phyloP scores from a whole-genome alignment of 495 filamentous ascomycete species.

The Trichocladium antarcticum region DNA sequence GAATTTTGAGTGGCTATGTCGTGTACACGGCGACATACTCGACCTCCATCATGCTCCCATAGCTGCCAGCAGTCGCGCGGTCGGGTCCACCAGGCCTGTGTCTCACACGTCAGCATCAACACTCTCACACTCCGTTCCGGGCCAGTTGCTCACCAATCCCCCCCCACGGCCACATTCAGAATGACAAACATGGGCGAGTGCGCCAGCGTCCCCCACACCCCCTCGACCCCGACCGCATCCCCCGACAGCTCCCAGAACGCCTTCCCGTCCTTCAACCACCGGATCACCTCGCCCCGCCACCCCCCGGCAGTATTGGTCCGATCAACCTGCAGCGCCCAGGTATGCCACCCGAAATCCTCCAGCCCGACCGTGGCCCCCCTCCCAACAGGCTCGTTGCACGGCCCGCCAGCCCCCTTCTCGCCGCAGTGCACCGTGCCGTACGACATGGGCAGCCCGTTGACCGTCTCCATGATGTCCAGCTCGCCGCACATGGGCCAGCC shows the following conservation, averaged over 20 bases:
- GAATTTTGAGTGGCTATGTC: too few species aligned
- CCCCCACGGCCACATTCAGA: constrained; percentile 43
- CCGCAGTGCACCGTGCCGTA: constrained; percentile 44
- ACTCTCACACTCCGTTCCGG: neutral
- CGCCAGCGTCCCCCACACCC: constrained; percentile 36
- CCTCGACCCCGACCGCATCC: constrained; percentile 31
- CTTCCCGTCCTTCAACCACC: constrained; percentile 36
- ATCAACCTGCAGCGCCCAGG: constrained; percentile 38
- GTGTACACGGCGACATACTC: constrained; percentile 35
- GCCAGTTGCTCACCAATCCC: constrained; percentile 31
- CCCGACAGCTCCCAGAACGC: constrained; percentile 32
- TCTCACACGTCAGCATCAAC: neutral
- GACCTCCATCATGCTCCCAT: constrained; percentile 42
- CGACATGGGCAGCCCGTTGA: constrained; percentile 35
- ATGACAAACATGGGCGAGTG: constrained; percentile 38
- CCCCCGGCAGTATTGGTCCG: constrained; percentile 22
- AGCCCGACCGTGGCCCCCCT: constrained; percentile 21
- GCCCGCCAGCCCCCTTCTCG: constrained; percentile 21
- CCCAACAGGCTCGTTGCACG: constrained; percentile 40
- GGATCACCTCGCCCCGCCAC: constrained; percentile 36
- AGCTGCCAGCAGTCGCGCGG: constrained; percentile 30
- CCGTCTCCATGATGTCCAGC: constrained; percentile 44
- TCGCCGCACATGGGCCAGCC: constrained; percentile 42
- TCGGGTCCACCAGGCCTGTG: constrained; percentile 24
- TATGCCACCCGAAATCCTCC: constrained; percentile 34